phyloP scores from a whole-genome alignment of 129 eudicot genomes.

The Logfia minima region DNA sequence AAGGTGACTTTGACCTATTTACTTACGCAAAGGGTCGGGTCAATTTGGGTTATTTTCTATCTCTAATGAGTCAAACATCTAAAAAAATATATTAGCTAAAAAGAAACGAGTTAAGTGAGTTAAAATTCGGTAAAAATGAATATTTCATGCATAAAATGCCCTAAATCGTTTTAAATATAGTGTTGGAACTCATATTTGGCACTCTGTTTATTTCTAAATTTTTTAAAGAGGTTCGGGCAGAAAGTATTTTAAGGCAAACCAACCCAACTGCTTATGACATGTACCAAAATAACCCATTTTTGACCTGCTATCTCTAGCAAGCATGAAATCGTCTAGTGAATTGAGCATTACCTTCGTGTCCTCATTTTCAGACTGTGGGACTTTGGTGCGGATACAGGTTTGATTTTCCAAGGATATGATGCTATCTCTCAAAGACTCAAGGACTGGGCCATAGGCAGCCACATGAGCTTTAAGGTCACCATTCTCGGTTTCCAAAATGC shows the following conservation, averaged over 20 bases:
- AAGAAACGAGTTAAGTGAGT: no score
- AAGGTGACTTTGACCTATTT: not conserved
- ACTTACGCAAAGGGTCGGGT: not conserved
- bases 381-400: constrained; percentile 36
- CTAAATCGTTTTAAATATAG: no score
- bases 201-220: no score
- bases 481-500: constrained; percentile 59
- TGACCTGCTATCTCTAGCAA: not conserved
- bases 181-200: no score
- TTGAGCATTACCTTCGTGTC: constrained; percentile 48
- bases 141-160: no score
- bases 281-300: not conserved
- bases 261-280: not conserved
- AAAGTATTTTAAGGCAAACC: not conserved
- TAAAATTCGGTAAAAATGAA: no score
- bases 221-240: not conserved
- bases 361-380: constrained; percentile 38
- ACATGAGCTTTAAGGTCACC: constrained; percentile 52
- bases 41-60: no score
- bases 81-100: no score
- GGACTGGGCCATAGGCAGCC: constrained; percentile 53
- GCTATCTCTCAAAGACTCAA: constrained; percentile 55
- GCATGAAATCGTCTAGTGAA: not conserved
- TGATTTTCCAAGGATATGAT: constrained; percentile 67
- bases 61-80: no score